These are phyloP conservation scores for Penicillium verhagenii DNA, from an alignment of 495 filamentous ascomycete species.

Conservation along the genomic window DNA sequence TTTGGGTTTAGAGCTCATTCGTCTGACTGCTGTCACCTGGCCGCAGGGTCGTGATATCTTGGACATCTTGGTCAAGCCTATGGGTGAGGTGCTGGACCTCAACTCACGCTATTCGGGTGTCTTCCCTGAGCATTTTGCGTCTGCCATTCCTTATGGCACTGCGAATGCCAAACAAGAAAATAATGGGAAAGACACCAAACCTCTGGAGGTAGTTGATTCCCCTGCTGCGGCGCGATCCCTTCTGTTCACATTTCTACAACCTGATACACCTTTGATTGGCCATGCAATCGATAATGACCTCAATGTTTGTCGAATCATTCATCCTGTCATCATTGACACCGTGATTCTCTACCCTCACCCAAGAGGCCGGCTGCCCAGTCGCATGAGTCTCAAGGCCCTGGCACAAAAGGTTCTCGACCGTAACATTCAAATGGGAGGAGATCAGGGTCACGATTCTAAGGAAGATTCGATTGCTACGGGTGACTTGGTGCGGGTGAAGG, in stretches of 20 bases:
- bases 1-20: slow-evolving; percentile 80
- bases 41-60: slow-evolving; percentile 70
- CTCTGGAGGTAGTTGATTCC: slow-evolving; percentile 66
- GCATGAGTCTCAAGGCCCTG: slow-evolving; percentile 71
- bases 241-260: slow-evolving; percentile 67
- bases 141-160: slow-evolving; percentile 60
- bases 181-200: slow-evolving; percentile 9
- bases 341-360: slow-evolving; percentile 78
- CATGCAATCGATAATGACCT: slow-evolving; percentile 96
- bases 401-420: slow-evolving; percentile 61
- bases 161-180: background rate
- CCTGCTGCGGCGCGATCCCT: slow-evolving; percentile 69
- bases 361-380: slow-evolving; percentile 64
- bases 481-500: slow-evolving; percentile 70
- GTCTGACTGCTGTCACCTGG: slow-evolving; percentile 85
- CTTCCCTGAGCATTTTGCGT: slow-evolving; percentile 66
- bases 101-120: slow-evolving; percentile 91
- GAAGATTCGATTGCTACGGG: slow-evolving; percentile 90
- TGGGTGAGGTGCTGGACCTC: slow-evolving; percentile 82
- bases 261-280: slow-evolving; percentile 79
- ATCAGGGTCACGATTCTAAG: slow-evolving; percentile 75
- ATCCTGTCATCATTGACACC: slow-evolving; percentile 83
- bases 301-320: slow-evolving; percentile 76
- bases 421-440: slow-evolving; percentile 74
- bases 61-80: slow-evolving; percentile 81